Evolutionary conservation across 1,284 basidiomycete species (phyloP).

Genomic region (Trametes hirsuta): DNA sequence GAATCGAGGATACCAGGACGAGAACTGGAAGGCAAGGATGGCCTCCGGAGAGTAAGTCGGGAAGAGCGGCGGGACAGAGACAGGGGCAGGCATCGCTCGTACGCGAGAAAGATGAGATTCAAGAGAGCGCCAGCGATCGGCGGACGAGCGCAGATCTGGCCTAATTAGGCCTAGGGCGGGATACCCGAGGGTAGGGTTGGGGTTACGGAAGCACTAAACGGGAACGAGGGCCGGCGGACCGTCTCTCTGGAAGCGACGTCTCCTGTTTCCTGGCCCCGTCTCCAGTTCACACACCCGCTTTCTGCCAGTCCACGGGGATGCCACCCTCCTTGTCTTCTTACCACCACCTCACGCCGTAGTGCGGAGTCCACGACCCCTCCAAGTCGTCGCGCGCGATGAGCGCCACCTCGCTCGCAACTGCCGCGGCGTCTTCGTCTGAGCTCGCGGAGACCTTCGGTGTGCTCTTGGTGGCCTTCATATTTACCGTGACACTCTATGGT

Average conservation of each 20-base stretch:
- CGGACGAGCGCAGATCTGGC: neutral
- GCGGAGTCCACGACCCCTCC: neutral
- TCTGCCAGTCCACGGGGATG: slow-evolving; percentile 3
- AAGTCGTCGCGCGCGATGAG: neutral
- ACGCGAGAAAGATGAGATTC: neutral
- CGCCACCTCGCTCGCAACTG: neutral
- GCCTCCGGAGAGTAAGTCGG: slow-evolving; percentile 54
- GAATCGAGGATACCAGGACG: slow-evolving; percentile 86
- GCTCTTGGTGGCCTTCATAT: slow-evolving; percentile 42
- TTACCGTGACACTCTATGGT: slow-evolving; percentile 42
- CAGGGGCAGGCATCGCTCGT: slow-evolving; percentile 31
- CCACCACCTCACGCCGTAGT: slow-evolving; percentile 1
- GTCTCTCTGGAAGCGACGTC: slow-evolving; percentile 3
- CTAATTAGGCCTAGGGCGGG: neutral
- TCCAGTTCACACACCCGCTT: slow-evolving; percentile 4
- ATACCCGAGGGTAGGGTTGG: slow-evolving; percentile 2
- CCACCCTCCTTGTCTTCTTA: neutral
- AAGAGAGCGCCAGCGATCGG: neutral
- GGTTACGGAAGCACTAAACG: slow-evolving; percentile 6
- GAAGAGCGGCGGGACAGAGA: slow-evolving; percentile 43
- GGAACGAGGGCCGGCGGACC: neutral
- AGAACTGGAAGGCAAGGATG: slow-evolving; percentile 82
- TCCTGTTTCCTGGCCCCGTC: neutral
- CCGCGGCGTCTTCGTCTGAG: slow-evolving; percentile 14
- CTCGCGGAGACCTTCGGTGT: slow-evolving; percentile 38